Conservation (phyloP, 1,139 yeast genomes). For the Lizanozyma gosingica region DNA sequence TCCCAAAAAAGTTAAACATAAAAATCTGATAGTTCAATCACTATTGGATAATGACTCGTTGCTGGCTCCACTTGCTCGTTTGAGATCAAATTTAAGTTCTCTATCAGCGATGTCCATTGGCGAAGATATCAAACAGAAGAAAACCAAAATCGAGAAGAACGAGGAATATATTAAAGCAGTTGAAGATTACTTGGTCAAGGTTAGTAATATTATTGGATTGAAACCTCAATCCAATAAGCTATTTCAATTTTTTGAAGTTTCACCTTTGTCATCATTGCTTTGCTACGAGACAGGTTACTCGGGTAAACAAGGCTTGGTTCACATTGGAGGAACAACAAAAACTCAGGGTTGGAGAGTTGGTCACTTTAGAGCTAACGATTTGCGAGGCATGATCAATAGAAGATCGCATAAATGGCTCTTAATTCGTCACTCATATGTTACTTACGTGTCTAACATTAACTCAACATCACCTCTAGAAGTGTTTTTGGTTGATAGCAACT, state of each 20-base stretch:
- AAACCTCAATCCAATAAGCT: constrained; percentile 76
- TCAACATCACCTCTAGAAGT: constrained; percentile 89
- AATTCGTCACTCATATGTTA: constrained; percentile 73
- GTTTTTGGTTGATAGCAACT: constrained; percentile 68
- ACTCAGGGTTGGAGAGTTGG: constrained; percentile 96
- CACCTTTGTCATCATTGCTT: constrained; percentile 77
- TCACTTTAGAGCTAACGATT: constrained; percentile 71
- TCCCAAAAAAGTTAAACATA: background rate
- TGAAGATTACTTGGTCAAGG: constrained; percentile 54
- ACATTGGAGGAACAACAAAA: constrained; percentile 73
- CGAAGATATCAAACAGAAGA: background rate
- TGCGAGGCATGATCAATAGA: constrained; percentile 79
- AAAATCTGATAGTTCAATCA: background rate
- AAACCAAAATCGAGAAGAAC: constrained; percentile 18
- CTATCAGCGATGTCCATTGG: constrained; percentile 4
- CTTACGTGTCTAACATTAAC: constrained; percentile 77
- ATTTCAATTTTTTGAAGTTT: constrained; percentile 80
- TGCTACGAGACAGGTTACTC: constrained; percentile 75
- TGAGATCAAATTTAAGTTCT: constrained; percentile 4
- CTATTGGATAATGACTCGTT: constrained; percentile 1
- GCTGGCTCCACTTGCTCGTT: constrained; percentile 2
- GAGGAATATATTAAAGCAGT: constrained; percentile 35
- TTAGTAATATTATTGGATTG: constrained; percentile 52
- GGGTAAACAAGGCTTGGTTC: constrained; percentile 85
- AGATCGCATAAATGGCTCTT: constrained; percentile 90